Percentiles rank a stretch among this genome's conserved stretches.
These are phyloP conservation scores for Penicillium riverlandense DNA, from an alignment of 495 filamentous ascomycete species.

Conservation along the genomic window DNA sequence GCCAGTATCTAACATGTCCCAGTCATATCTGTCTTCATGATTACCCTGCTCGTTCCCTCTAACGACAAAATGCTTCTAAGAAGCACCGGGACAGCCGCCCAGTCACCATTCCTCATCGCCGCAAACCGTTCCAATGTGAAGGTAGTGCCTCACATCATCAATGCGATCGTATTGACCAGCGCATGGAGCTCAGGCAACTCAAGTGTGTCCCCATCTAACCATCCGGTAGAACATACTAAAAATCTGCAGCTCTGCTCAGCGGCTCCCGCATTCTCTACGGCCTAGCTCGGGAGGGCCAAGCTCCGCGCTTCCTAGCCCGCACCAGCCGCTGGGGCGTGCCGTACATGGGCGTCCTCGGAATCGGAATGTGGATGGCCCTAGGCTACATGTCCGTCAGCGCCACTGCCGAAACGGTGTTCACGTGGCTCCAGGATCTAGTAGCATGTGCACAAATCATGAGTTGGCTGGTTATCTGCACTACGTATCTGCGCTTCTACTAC, in stretches of 20 bases:
- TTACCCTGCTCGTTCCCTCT: constrained; percentile 46
- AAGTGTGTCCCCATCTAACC: constrained; percentile 36
- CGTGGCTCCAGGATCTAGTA: constrained; percentile 48
- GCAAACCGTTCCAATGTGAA: constrained; percentile 43
- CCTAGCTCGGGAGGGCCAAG: constrained; percentile 26
- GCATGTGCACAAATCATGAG: constrained; percentile 44
- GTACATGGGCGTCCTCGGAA: constrained; percentile 20
- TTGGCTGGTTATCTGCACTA: constrained; percentile 46
- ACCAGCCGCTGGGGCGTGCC: constrained; percentile 28
- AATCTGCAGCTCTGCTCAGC: constrained; percentile 5
- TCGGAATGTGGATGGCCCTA: constrained; percentile 11
- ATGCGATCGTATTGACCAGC: constrained; percentile 63
- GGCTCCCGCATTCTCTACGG: constrained; percentile 50
- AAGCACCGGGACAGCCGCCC: constrained; percentile 39
- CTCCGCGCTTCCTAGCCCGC: constrained; percentile 23
- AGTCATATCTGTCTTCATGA: constrained; percentile 33
- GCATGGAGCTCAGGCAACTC: constrained; percentile 57
- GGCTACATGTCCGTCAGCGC: constrained; percentile 16
- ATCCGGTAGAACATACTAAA: neutral
- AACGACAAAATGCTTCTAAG: constrained; percentile 41
- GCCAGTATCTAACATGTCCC: neutral
- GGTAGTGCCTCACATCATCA: constrained; percentile 57
- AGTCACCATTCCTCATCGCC: constrained; percentile 46
- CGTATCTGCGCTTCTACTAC: constrained; percentile 49
- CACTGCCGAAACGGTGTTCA: constrained; percentile 13